phyloP scores from a whole-genome alignment of 1,139 yeast species.

The Yamadazyma oceani region DNA sequence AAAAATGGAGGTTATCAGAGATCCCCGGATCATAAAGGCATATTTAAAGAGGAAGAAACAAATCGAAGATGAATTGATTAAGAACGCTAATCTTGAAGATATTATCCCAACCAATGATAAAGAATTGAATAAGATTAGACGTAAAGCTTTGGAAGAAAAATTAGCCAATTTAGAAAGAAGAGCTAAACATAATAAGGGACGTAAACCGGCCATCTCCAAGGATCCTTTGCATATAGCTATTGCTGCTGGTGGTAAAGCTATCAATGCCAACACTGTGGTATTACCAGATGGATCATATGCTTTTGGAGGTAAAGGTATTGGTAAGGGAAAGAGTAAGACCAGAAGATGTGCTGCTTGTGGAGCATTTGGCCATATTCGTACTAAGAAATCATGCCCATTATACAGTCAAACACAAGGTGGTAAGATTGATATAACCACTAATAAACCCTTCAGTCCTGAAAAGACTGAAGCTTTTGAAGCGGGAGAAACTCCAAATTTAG shows the following conservation, averaged over 20 bases:
- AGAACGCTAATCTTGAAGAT: conserved; percentile 60
- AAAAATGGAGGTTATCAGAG: conserved; percentile 73
- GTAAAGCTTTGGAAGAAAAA: conserved; percentile 79
- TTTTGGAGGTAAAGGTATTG: conserved; percentile 62
- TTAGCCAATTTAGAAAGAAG: conserved; percentile 82
- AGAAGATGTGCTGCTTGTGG: conserved; percentile 95
- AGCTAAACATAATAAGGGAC: conserved; percentile 44
- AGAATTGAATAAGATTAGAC: conserved; percentile 76
- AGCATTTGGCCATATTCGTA: conserved; percentile 89
- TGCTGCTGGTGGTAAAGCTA: conserved; percentile 44
- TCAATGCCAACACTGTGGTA: conserved; percentile 45
- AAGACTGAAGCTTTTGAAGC: conserved; percentile 1
- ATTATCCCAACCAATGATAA: conserved; percentile 81
- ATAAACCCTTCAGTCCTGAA: conserved; percentile 5
- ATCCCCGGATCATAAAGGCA: conserved; percentile 84
- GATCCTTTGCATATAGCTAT: conserved; percentile 44
- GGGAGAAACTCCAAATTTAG: conserved; percentile 1
- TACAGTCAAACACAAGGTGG: conserved; percentile 40
- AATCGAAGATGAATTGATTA: conserved; percentile 66
- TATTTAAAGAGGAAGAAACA: conserved; percentile 78
- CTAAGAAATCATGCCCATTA: conserved; percentile 90
- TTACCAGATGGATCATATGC: conserved; percentile 49
- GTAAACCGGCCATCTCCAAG: conserved; percentile 25
- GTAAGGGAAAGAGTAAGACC: conserved; percentile 76
- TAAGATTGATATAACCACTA: conserved; percentile 11